phyloP scores from a whole-genome alignment of 2,329 filamentous ascomycete genomes.

The Colletotrichum musae region DNA sequence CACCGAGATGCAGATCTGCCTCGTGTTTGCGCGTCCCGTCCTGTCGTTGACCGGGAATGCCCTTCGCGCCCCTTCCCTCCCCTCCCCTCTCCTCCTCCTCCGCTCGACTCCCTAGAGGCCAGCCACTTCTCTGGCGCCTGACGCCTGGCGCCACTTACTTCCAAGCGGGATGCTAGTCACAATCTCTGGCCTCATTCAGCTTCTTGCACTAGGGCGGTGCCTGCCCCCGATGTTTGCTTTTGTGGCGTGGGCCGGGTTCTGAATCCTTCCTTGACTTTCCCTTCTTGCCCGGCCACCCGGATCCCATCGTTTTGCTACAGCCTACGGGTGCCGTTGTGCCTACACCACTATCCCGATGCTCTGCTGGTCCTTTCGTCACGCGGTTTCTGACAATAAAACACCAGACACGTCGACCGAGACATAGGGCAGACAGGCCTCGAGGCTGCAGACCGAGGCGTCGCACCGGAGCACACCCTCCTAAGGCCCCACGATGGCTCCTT shows the following conservation, averaged over 20 bases:
- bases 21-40: conserved; percentile 11
- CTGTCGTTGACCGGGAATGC: neutral
- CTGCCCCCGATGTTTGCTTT: conserved; percentile 16
- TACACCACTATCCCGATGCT: conserved; percentile 11
- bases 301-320: conserved; percentile 27
- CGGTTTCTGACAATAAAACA: conserved; percentile 33
- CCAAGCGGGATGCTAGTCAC: conserved; percentile 17
- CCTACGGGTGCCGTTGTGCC: conserved; percentile 5
- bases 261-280: conserved; percentile 5
- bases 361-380: conserved; percentile 21
- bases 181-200: conserved; percentile 16
- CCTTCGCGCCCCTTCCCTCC: conserved; percentile 2
- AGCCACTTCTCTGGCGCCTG: neutral
- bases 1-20: conserved; percentile 27
- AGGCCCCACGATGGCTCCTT: conserved; percentile 22
- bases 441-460: conserved; percentile 30
- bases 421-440: conserved; percentile 28
- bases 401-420: conserved; percentile 19
- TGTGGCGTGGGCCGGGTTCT: conserved; percentile 25
- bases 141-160: conserved; percentile 18
- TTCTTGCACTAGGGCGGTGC: conserved; percentile 19
- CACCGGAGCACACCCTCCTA: neutral
- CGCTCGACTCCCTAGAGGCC: too few species aligned
- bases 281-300: conserved; percentile 24
- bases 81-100: neutral